phyloP scores from a whole-genome alignment of 2,329 filamentous ascomycete species.

The Colletotrichum sansevieriae region DNA sequence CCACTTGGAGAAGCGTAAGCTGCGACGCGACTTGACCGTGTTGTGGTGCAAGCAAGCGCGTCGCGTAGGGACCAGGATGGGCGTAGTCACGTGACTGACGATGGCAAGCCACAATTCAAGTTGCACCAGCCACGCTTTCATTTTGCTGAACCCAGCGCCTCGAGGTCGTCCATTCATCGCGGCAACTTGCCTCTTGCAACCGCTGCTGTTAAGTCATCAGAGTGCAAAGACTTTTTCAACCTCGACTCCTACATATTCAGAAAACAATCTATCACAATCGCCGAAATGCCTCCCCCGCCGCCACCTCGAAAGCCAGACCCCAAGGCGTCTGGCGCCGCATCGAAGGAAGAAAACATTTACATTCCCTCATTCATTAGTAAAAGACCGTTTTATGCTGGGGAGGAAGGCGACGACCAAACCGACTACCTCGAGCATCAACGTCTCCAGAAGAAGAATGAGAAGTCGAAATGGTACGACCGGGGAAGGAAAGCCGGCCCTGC shows the following conservation, averaged over 20 bases:
- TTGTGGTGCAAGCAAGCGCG: conserved; percentile 13
- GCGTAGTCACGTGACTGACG: conserved; percentile 49
- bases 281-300: conserved; percentile 45
- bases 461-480: conserved; percentile 92
- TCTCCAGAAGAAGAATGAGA: conserved; percentile 79
- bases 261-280: background rate
- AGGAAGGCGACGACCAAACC: conserved; percentile 79
- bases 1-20: conserved; percentile 3
- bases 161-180: background rate
- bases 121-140: background rate
- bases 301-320: conserved; percentile 51
- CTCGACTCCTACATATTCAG: too few species aligned
- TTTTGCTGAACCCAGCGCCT: background rate
- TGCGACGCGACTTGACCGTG: conserved; percentile 31
- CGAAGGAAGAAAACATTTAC: conserved; percentile 97
- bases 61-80: conserved; percentile 16
- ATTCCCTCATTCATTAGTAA: conserved; percentile 98
- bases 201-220: too few species aligned
- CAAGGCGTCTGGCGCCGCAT: conserved; percentile 54
- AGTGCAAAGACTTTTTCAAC: too few species aligned
- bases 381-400: conserved; percentile 92
- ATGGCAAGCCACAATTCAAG: background rate
- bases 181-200: too few species aligned
- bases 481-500: conserved; percentile 87
- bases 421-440: conserved; percentile 99